phyloP scores from a whole-genome alignment of 805 yeast species.

The Yarrowia osloensis region DNA sequence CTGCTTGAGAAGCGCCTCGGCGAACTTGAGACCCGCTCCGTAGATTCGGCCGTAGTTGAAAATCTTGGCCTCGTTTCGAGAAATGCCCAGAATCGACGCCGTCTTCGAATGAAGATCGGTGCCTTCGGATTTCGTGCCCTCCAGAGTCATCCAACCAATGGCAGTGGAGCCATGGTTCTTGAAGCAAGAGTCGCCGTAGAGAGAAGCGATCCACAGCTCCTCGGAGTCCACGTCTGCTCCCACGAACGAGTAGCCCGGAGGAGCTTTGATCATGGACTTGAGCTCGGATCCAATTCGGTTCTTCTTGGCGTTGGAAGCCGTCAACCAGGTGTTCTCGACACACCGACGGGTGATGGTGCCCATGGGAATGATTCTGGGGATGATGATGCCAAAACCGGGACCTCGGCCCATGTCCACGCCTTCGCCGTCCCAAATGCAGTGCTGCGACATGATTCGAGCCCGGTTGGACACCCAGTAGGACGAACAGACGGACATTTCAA shows the following conservation, averaged over 20 bases:
- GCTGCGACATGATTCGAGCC: constrained; percentile 78
- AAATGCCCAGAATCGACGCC: constrained; percentile 83
- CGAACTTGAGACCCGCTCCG: constrained; percentile 95
- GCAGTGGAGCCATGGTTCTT: constrained; percentile 94
- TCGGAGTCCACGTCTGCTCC: constrained; percentile 99
- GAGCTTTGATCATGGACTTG: constrained; percentile 83
- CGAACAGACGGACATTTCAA: constrained; percentile 73
- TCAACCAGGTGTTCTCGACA: constrained; percentile 95
- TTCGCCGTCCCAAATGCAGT: constrained; percentile 61
- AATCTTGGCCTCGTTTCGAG: constrained; percentile 88
- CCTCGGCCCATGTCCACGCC: constrained; percentile 2
- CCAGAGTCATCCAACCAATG: constrained; percentile 98
- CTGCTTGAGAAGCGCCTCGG: constrained; percentile 77
- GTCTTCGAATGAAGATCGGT: constrained; percentile 96
- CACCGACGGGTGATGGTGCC: constrained; percentile 97
- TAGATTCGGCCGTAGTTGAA: constrained; percentile 97
- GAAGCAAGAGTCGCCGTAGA: constrained; percentile 89
- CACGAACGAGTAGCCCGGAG: constrained; percentile 84
- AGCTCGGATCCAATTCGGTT: constrained; percentile 89
- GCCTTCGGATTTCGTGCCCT: constrained; percentile 87
- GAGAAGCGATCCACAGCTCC: constrained; percentile 96
- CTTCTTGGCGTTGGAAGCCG: constrained; percentile 91
- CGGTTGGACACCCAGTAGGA: constrained; percentile 94
- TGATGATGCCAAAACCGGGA: constrained; percentile 62
- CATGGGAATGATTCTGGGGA: constrained; percentile 87